phyloP scores from a whole-genome alignment of 805 yeast genomes.

The Wickerhamomyces chaumierensis region DNA sequence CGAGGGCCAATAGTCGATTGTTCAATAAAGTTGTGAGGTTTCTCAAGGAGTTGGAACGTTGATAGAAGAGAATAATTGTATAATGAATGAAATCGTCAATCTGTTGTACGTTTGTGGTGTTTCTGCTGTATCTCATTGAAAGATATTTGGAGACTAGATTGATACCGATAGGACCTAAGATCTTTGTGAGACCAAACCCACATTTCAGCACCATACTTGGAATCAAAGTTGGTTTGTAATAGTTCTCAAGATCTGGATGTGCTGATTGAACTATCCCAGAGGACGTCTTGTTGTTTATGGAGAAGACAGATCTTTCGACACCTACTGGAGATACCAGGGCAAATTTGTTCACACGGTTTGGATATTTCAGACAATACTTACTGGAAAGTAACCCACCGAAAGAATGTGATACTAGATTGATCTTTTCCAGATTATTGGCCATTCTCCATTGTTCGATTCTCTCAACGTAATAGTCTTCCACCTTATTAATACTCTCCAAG shows the following conservation, averaged over 20 bases:
- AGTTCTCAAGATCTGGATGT: slow-evolving; percentile 15
- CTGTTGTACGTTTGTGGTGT: slow-evolving; percentile 8
- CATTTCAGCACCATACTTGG: slow-evolving; percentile 22
- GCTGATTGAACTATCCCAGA: slow-evolving; percentile 6
- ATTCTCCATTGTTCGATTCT: slow-evolving; percentile 59
- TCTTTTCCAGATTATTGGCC: slow-evolving; percentile 33
- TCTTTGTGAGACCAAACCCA: slow-evolving; percentile 38
- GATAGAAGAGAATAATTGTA: slow-evolving; percentile 14
- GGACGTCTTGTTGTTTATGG: slow-evolving; percentile 28
- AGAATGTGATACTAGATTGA: slow-evolving; percentile 67
- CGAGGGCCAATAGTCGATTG: slow-evolving; percentile 38
- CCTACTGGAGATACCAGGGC: slow-evolving; percentile 71
- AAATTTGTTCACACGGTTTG: slow-evolving; percentile 39
- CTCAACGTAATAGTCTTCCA: slow-evolving; percentile 45
- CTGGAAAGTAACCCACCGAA: slow-evolving; percentile 68
- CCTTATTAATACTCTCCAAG: slow-evolving; percentile 19
- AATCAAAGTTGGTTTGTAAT: slow-evolving; percentile 17
- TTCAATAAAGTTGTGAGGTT: slow-evolving; percentile 10
- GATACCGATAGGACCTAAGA: slow-evolving; percentile 31
- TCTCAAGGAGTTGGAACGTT: slow-evolving; percentile 11
- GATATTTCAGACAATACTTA: slow-evolving; percentile 49
- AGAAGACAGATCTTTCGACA: slow-evolving; percentile 56
- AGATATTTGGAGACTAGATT: slow-evolving; percentile 23
- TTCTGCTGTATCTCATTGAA: slow-evolving; percentile 18
- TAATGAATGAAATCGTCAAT: slow-evolving; percentile 12